A percentile compares a stretch with the other conserved stretches of the same genome.
Conservation (phyloP, 2,329 filamentous ascomycete species). For the Incumbomyces lentus region DNA sequence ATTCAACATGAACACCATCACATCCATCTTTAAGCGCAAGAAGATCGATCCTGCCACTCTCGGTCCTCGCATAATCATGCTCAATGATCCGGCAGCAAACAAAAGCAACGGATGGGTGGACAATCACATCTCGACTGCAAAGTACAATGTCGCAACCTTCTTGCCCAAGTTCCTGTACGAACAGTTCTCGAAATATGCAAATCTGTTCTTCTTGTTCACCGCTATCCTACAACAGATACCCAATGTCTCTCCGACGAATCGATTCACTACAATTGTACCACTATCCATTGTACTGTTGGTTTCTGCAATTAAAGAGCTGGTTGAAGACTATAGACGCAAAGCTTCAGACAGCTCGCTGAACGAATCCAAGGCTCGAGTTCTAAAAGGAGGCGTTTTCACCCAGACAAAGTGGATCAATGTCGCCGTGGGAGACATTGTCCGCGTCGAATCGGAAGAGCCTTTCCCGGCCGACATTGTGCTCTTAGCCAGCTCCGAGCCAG, state of each 20-base stretch:
- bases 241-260: conserved; percentile 85
- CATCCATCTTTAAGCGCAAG: conserved; percentile 76
- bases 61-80: conserved; percentile 81
- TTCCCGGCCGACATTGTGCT: conserved; percentile 92
- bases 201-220: conserved; percentile 98
- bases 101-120: conserved; percentile 79
- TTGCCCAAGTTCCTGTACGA: conserved; percentile 94
- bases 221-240: conserved; percentile 91
- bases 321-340: conserved; percentile 88
- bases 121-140: conserved; percentile 95
- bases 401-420: conserved; percentile 92
- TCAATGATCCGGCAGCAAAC: conserved; percentile 95
- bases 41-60: conserved; percentile 84
- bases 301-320: conserved; percentile 87
- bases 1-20: conserved; percentile 56
- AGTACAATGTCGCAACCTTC: conserved; percentile 91
- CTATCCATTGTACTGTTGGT: conserved; percentile 79
- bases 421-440: conserved; percentile 79
- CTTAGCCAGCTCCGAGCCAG: conserved; percentile 87
- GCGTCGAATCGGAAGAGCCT: conserved; percentile 86
- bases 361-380: conserved; percentile 69
- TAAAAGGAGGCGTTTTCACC: conserved; percentile 73
- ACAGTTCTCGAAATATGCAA: conserved; percentile 98
- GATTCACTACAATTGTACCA: conserved; percentile 93
- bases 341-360: conserved; percentile 80